Percentiles rank a stretch among this genome's conserved stretches.
Conservation (phyloP, 2,329 filamentous ascomycete genomes). For the Colletotrichum somersetense region DNA sequence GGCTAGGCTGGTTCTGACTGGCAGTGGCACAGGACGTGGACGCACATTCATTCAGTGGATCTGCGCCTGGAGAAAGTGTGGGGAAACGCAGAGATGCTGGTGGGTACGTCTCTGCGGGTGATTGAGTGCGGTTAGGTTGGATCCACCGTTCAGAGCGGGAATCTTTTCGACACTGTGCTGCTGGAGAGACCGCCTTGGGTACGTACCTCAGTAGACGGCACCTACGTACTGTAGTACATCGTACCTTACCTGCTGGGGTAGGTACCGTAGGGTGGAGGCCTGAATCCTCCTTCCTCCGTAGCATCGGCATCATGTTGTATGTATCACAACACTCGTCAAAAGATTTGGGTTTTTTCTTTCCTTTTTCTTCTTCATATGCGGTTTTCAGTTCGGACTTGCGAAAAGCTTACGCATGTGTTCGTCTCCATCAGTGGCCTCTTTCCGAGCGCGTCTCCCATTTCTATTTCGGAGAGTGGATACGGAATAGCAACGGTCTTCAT, state of each 20-base stretch:
- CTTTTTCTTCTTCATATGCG: neutral
- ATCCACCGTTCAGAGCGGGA: constrained; percentile 13
- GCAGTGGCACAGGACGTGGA: constrained; percentile 20
- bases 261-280: neutral
- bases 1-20: constrained; percentile 21
- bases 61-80: constrained; percentile 39
- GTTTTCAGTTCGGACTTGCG: too few relatives aligned
- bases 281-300: neutral
- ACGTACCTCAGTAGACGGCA: too few relatives aligned
- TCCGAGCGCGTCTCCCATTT: neutral
- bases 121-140: constrained; percentile 15
- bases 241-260: too few relatives aligned
- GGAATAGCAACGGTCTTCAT: neutral
- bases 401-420: neutral
- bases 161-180: constrained; percentile 30
- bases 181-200: too few relatives aligned
- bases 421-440: too few relatives aligned
- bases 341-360: too few relatives aligned
- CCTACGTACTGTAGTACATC: too few relatives aligned
- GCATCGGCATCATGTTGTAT: neutral
- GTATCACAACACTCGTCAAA: neutral
- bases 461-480: neutral
- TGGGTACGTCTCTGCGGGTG: constrained; percentile 21
- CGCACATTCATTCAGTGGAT: constrained; percentile 9
- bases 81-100: constrained; percentile 25